Conservation (phyloP, 257 asterid species). For the Rhazya stricta region DNA sequence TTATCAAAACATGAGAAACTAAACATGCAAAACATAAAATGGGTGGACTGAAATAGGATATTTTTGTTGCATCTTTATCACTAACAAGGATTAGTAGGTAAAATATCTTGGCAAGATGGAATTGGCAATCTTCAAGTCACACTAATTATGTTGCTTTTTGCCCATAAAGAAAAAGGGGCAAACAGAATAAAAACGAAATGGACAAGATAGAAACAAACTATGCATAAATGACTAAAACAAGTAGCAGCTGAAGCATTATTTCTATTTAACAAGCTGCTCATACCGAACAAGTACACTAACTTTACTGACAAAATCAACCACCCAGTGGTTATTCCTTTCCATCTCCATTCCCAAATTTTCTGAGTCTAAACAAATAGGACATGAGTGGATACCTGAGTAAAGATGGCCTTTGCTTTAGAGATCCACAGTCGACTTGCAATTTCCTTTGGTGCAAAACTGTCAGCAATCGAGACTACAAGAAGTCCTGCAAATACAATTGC, state of each 20-base stretch:
- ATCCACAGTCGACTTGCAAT: slow-evolving; percentile 74
- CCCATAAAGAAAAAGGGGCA: not conserved
- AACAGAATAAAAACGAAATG: not conserved
- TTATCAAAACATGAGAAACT: slow-evolving; percentile 18
- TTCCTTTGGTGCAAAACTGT: slow-evolving; percentile 90
- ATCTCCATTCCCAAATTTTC: not conserved
- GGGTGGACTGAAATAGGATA: not conserved
- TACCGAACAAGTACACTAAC: not conserved
- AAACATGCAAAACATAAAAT: not conserved
- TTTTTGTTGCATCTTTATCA: not conserved
- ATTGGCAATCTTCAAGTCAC: not conserved
- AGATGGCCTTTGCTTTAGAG: slow-evolving; percentile 72
- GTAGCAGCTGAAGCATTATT: not conserved
- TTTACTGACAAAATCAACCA: not conserved
- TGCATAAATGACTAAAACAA: not conserved
- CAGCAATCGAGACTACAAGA: slow-evolving; percentile 85
- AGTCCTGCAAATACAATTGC: slow-evolving; percentile 77
- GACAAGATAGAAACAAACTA: not conserved
- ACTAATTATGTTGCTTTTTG: not conserved
- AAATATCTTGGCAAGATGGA: not conserved
- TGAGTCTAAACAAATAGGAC: not conserved
- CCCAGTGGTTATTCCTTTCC: not conserved
- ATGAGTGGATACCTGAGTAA: slow-evolving; percentile 62
- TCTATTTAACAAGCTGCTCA: not conserved
- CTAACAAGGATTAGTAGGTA: not conserved